Evolutionary conservation across 2,329 filamentous ascomycete genomes (phyloP).

Genomic region (Fusarium virguliforme): DNA sequence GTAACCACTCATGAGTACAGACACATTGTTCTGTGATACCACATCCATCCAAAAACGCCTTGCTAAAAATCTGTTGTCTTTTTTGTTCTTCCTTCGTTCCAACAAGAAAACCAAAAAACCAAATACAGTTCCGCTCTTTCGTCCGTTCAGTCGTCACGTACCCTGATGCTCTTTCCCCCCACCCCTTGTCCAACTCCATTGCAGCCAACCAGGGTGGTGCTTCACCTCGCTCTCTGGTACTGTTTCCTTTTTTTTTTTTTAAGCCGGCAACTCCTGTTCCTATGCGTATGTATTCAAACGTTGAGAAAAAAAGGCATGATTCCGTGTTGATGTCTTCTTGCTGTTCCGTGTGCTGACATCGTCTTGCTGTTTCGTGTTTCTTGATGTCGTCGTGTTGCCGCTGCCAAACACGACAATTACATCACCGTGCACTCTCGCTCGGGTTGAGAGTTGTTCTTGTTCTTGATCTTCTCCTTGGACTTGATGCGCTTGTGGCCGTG

Average conservation of each 20-base stretch:
- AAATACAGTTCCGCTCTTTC: not conserved
- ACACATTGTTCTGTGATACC: constrained; percentile 20
- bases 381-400: constrained; percentile 3
- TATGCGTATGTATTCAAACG: constrained; percentile 33
- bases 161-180: not conserved
- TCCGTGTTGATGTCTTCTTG: constrained; percentile 7
- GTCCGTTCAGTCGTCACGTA: constrained; percentile 10
- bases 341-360: not conserved
- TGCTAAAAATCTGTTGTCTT: constrained; percentile 40
- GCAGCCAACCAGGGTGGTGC: constrained; percentile 7
- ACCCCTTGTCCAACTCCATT: constrained; percentile 28
- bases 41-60: constrained; percentile 42
- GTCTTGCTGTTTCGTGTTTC: constrained; percentile 7
- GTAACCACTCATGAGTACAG: constrained; percentile 10
- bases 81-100: constrained; percentile 7
- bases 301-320: constrained; percentile 11
- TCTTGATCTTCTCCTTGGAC: constrained; percentile 59
- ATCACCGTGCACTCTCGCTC: constrained; percentile 67
- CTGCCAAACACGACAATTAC: constrained; percentile 51
- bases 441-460: constrained; percentile 57
- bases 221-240: not conserved
- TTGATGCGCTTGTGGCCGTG: constrained; percentile 58
- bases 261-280: constrained; percentile 38
- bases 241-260: constrained; percentile 14
- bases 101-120: constrained; percentile 12